Evolutionary conservation across 1,284 basidiomycete species (phyloP), one percentile per base, ranked within the genome.

Genomic region (Rhodotorula sp.): DNA sequence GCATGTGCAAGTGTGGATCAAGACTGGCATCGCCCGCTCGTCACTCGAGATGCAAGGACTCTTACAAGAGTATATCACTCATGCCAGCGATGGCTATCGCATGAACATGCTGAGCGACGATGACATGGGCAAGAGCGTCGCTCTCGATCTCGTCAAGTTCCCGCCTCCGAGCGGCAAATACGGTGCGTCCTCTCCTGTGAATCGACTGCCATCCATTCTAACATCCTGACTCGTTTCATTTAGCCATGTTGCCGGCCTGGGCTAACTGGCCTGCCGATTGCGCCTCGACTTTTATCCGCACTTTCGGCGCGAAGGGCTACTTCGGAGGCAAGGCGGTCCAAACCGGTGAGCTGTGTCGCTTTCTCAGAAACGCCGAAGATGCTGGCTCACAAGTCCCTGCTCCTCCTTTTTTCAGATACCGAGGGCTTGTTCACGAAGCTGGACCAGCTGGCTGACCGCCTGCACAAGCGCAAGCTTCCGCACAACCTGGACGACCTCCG

Each of bases 21-120:
- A 90, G 67, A 83, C 93, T 50, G 92, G 92, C 5, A 84, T 98
- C 62, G 87, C 87, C 16, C 87, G 93, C 28, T 93, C 95, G 14
- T 97, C 95, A 0, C 87, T 95, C 77, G 95, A 97, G 81, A 83
- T 98, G 66, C 92, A 95, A 77, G 90, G 93, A 1, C 93, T 93
- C 3, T 83, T 99, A 85, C 84, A 87, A 87, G 78, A 85, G 62
- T 76, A 76, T 64, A 66, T 79, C 43, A 72, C 73, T 31, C 68
- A 60, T 0, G 64, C 71, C 4, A 60, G 60, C 16, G 64, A 58
- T 16, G 70, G 62, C 18, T 52, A 64, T 38, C 68, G 67, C 21
- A 54, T 66, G 23, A 62, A 67, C 21, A 66, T 66, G 23, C 59
- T 60, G 15, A 66, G 60, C n/a, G 85, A 88, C 38, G 87, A 91